Evolutionary conservation across 2,329 filamentous ascomycete genomes (phyloP), one percentile per base, ranked within the genome.

Genomic region (Cadophora sp.): DNA sequence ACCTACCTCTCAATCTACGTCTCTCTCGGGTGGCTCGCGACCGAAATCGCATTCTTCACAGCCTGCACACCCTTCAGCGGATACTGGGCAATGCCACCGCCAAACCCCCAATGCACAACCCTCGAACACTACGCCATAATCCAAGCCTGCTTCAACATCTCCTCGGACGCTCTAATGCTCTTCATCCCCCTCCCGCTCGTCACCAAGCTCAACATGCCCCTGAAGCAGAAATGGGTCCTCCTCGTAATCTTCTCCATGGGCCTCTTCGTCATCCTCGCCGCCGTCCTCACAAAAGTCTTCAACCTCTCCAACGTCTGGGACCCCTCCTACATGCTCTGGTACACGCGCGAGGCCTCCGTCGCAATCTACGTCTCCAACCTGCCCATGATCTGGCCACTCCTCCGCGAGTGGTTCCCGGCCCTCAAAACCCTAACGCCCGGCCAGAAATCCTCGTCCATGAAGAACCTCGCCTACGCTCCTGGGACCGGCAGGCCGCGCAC

Each of bases 101-200:
- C 82, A 2, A 68, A 45, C 47, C 81, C 80, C 0, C 85, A 89
- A 79, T 88, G 86, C 73, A 83, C 85, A 1, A 85, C 85, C 0
- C 81, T 84, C 2, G 80, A 83, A 45, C 80, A 86, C 72, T 87
- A 87, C 70, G 81, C 85, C 16, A 86, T 87, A 56, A 83, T 85
- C 16, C 86, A 88, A 70, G 83, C 83, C 2, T 79, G 81, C 18
- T 82, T 89, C 74, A 89, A 89, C 71, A 83, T 89, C 61, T 82
- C 83, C 2, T 87, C 85, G 48, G 87, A 89, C 68, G 50, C 87
- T 0, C 80, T 85, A 76, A 88, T 89, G 72, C 83, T 89, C 39
- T 70, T 81, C 2, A 83, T 89, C 18, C 85, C 85, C 0, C 80
- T 89, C 71, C 85, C 86, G 0, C 74, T 84, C 30, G 79, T 89